Evolutionary conservation across 768 basidiomycete genomes (phyloP), one percentile per base, ranked within the genome.

Genomic region (Boletales sp.): DNA sequence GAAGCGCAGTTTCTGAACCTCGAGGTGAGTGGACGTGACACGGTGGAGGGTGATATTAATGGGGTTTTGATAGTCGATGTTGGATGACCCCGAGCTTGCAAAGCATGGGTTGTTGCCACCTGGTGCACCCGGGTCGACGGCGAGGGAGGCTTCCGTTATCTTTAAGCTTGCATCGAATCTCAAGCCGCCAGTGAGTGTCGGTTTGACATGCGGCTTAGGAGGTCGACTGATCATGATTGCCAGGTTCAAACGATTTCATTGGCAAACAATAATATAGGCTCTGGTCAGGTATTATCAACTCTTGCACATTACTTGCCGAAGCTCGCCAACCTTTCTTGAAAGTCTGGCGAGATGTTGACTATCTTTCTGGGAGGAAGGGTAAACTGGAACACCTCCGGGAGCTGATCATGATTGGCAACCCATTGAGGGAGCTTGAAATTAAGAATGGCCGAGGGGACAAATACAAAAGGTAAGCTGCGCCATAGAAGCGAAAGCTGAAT

Each of bases 161-260:
- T 94, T 94, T 75, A 94, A 94, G 67, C 74, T 94, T 11, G 90
- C 93, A 1, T 76, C 80, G 17, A 78, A 86, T 57, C 79, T 94
- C 46, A 82, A 81, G 55, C 92, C 93, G 34, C 77, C 82, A 48
- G 90, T 90, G 59, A 47, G 74, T 60, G 21, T 45, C 14, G 24
- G 4, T 21, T 40, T 43, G 17, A 38, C 48, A 15, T 18, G 8
- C 18, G 8, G 3, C 37, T 13, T 3, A 2, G 36, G 5, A 10
- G 12, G n/a, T 40, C 34, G 29, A 35, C 19, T 42, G 45, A 56
- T 24, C 19, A 3, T 15, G 29, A 10, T 49, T 39, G 11, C 43
- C 36, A 87, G 85, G 79, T 87, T 35, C 78, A 85, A 64, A 93
- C 94, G 0, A 69, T 98, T 12, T 94, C 92, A 0, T 75, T 98